These are phyloP conservation scores for Vigna mungo DNA, from an alignment of 306 rosid genomes.

Conservation along the genomic window DNA sequence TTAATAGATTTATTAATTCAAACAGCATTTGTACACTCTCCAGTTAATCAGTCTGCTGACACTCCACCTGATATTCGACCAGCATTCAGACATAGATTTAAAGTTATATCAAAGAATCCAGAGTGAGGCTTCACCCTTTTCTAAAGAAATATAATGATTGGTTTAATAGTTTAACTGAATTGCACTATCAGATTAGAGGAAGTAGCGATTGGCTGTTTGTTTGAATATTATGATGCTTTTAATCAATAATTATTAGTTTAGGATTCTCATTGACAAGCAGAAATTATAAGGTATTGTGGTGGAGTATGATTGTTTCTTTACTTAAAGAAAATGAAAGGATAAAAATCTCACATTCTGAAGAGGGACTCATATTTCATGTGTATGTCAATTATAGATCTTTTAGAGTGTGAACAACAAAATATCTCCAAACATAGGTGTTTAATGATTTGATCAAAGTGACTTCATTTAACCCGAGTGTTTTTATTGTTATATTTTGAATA, in stretches of 20 bases:
- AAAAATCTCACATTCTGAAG: slow-evolving; percentile 5
- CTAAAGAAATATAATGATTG: background rate
- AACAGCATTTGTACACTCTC: slow-evolving; percentile 78
- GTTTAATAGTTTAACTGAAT: slow-evolving; percentile 12
- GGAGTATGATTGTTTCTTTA: background rate
- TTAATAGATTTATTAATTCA: slow-evolving; percentile 74
- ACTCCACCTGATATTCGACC: slow-evolving; percentile 86
- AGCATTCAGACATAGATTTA: slow-evolving; percentile 79
- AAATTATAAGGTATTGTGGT: background rate
- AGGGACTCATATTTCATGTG: slow-evolving; percentile 4
- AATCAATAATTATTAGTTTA: background rate
- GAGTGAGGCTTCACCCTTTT: slow-evolving; percentile 59
- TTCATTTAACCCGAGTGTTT: background rate
- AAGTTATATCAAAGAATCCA: slow-evolving; percentile 58
- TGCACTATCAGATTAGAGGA: slow-evolving; percentile 7
- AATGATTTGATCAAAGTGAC: slow-evolving; percentile 19
- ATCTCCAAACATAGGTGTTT: background rate
- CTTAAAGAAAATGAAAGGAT: background rate
- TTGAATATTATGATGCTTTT: background rate
- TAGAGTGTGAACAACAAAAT: background rate
- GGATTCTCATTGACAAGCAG: background rate
- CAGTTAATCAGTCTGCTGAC: slow-evolving; percentile 71
- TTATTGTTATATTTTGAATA: too few species aligned
- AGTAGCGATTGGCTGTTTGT: slow-evolving; percentile 33
- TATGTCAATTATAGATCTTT: slow-evolving; percentile 6